Conservation (phyloP, 1,139 yeast species). For the Yamadazyma buinensis region DNA sequence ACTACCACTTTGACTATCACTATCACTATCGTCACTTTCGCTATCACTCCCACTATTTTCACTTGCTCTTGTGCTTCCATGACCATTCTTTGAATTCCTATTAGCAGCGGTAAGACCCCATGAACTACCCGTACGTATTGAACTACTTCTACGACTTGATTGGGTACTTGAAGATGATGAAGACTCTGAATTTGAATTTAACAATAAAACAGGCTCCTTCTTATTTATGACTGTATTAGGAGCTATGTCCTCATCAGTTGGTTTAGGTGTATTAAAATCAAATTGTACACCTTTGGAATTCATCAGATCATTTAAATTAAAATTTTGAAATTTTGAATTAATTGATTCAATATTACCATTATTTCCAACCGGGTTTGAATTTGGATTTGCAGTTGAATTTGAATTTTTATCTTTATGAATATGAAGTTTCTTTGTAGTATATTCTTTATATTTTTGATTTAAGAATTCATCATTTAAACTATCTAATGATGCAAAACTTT, state of each 20-base stretch:
- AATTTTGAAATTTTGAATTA: conserved; percentile 33
- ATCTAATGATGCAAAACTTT: conserved; percentile 75
- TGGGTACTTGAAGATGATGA: conserved; percentile 3
- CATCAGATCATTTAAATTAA: conserved; percentile 40
- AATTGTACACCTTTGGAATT: conserved; percentile 16
- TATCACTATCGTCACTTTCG: conserved; percentile 19
- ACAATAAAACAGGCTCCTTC: not conserved
- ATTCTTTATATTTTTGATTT: conserved; percentile 33
- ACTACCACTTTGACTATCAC: conserved; percentile 28
- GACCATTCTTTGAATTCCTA: not conserved
- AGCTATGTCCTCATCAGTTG: conserved; percentile 16
- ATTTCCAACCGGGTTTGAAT: conserved; percentile 12
- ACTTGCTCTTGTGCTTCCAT: not conserved
- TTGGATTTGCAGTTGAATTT: conserved; percentile 4
- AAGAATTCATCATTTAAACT: conserved; percentile 62
- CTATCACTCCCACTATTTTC: conserved; percentile 5
- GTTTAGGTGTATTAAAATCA: conserved; percentile 8
- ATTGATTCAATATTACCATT: conserved; percentile 13
- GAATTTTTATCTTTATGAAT: conserved; percentile 1
- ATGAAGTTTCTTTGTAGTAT: conserved; percentile 10
- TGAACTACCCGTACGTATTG: not conserved
- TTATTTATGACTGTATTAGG: conserved; percentile 16
- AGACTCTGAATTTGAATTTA: conserved; percentile 1
- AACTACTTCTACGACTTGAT: not conserved
- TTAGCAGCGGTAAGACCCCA: not conserved